Base-by-base conservation (phyloP, 257 asterid genomes). In the Prunella vulgaris region DNA sequence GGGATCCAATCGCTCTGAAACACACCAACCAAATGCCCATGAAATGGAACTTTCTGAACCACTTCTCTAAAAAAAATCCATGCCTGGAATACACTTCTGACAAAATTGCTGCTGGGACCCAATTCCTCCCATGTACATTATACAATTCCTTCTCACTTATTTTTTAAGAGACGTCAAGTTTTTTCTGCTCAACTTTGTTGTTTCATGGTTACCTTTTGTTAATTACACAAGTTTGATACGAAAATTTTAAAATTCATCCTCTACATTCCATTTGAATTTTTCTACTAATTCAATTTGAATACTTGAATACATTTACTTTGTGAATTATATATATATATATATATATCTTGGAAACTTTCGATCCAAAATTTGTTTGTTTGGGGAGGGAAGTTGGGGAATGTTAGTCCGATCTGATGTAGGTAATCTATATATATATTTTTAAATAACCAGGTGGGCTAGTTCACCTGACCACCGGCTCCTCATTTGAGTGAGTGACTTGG, bases 21-120 rank as follows among this genome's bases (percentile, higher is more conserved):
- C 70, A 13, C 89, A 79, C 25, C 81, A 70, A 72, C 85, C 76
- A 75, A 58, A 78, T 74, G 83, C 95, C 38, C 87, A 89, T 37
- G 97, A 94, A 80, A 94, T 94, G 99, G 99, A 94, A 83, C 97
- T 94, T 60, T 91, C 97, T 46, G 99, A 94, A 81, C 99, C 97
- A 56, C 87, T 94, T 75, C 78, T 94, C 71, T 91, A 77, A 89
- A n/a, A n/a, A n/a, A n/a, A n/a, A n/a, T n/a, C n/a, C n/a, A 30
- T 27, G 4, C 30, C 1, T 27, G 30, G 2, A 27, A 1, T 1
- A 1, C 4, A 30, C 35, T 30, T 2, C 4, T 30, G 35, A 30
- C 5, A 30, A 30, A 70, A 71, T 51, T 13, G 69, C 61, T 65
- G 71, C 5, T 30, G 35, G 10, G 65, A 42, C 70, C 40, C 22